Base-by-base conservation (phyloP, 75 land plant genomes). In the Larix kaempferi region DNA sequence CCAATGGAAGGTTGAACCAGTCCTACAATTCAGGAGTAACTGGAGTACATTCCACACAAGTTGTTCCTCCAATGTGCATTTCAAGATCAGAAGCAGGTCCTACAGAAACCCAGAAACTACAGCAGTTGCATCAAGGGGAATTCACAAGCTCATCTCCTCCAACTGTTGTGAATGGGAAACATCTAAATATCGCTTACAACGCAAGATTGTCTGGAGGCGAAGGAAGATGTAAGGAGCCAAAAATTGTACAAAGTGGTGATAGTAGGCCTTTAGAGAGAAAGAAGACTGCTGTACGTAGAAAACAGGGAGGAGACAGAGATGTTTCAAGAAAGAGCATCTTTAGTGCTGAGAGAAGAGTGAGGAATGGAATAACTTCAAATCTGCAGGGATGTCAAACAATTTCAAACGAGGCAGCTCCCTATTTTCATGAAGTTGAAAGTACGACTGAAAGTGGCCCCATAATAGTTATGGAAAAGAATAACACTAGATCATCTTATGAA, bases 391-490 rank as follows among this genome's bases (percentile, higher is more conserved):
- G 37, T 26, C 56, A 54, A 23, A 26, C 19, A 44, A 26, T 26
- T 56, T 25, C 15, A 55, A 25, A 74, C 27, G 54, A 56, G 26
- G 15, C 58, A 56, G 58, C 26, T 54, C 54, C 75, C 16, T 56
- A 74, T 74, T 25, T 74, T 55, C n/a, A 55, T 74, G 75, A 27
- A 74, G 37, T 25, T 13, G 21, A 55, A 74, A 56, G 35, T 74
- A 57, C 16, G n/a, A 54, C 26, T 22, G 33, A 74, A 74, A 54
- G 29, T 25, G 57, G 27, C 57, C 57, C 57, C 7, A 17, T 5
- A 56, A 55, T 54, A 54, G 23, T 15, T 8, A 27, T 54, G 58
- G 58, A 56, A 21, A 72, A 10, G 35, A 11, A 27, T 76, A 25
- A 19, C 27, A 35, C 14, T 26, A 44, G 11, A 65, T 21, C 55